Conservation (phyloP, 345 rosid species). For the Salix exigua region DNA sequence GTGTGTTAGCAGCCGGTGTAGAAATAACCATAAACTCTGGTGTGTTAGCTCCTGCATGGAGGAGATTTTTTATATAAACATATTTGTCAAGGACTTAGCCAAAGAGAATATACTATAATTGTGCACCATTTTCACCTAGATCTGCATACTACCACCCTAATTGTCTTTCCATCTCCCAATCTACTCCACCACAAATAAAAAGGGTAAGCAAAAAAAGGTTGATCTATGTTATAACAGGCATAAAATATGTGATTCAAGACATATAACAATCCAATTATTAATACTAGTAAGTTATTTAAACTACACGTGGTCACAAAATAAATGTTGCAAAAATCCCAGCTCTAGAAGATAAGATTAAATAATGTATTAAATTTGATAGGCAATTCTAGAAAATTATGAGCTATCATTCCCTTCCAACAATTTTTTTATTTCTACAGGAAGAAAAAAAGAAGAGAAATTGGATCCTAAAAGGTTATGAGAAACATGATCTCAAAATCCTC, state of each 20-base stretch:
- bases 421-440: no score
- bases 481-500: slow-evolving; percentile 1
- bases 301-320: not conserved
- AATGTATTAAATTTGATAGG: not conserved
- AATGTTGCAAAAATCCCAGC: not conserved
- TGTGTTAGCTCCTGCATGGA: slow-evolving; percentile 38
- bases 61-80: not conserved
- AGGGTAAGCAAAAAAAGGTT: not conserved
- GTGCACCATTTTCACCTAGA: not conserved
- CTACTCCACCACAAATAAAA: not conserved
- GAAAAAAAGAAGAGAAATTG: not conserved
- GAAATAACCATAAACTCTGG: slow-evolving; percentile 44
- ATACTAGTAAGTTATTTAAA: no score
- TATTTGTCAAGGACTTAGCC: not conserved
- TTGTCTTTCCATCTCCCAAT: not conserved
- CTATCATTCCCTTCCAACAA: not conserved
- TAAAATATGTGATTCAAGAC: not conserved
- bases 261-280: not conserved
- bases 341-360: not conserved
- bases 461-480: not conserved
- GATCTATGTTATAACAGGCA: not conserved
- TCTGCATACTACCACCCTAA: not conserved
- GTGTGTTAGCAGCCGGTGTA: slow-evolving; percentile 56
- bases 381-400: not conserved
- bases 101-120: not conserved